Conservation (phyloP, 805 yeast genomes). For the Candida vartiovaarae region DNA sequence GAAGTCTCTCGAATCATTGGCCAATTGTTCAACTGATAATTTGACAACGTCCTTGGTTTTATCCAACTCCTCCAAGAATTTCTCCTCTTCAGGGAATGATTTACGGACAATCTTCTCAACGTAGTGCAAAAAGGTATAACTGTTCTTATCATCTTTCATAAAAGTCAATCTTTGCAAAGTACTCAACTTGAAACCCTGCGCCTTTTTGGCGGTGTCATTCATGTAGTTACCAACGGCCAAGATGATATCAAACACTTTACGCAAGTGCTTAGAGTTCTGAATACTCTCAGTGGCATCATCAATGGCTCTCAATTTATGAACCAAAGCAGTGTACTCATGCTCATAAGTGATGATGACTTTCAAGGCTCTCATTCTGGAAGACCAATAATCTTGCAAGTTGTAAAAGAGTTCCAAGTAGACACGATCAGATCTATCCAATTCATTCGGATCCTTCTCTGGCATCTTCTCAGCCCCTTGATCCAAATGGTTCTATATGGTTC, state of each 20-base stretch:
- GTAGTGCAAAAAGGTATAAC: conserved; percentile 66
- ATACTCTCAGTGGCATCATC: conserved; percentile 55
- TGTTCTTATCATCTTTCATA: conserved; percentile 59
- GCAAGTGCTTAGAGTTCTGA: conserved; percentile 44
- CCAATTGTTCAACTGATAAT: conserved; percentile 54
- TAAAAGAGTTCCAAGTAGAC: conserved; percentile 61
- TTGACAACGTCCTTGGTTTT: conserved; percentile 50
- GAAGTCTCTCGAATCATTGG: conserved; percentile 52
- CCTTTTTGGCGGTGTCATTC: conserved; percentile 65
- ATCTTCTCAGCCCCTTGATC: conserved; percentile 24
- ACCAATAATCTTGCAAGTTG: conserved; percentile 67
- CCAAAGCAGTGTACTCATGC: conserved; percentile 58
- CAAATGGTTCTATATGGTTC: conserved; percentile 59
- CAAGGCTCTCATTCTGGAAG: conserved; percentile 59
- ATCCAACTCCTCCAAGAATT: conserved; percentile 53
- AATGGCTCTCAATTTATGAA: conserved; percentile 44
- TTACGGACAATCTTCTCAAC: conserved; percentile 62
- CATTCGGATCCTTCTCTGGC: conserved; percentile 49
- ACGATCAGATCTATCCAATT: conserved; percentile 63
- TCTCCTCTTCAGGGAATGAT: conserved; percentile 57
- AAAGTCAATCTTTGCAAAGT: conserved; percentile 65
- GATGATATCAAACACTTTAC: conserved; percentile 55
- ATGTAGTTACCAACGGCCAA: conserved; percentile 72
- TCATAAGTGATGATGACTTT: conserved; percentile 48
- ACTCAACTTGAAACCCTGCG: conserved; percentile 62